Conservation (phyloP, 441 rosid genomes). For the Biscutella laevigata region DNA sequence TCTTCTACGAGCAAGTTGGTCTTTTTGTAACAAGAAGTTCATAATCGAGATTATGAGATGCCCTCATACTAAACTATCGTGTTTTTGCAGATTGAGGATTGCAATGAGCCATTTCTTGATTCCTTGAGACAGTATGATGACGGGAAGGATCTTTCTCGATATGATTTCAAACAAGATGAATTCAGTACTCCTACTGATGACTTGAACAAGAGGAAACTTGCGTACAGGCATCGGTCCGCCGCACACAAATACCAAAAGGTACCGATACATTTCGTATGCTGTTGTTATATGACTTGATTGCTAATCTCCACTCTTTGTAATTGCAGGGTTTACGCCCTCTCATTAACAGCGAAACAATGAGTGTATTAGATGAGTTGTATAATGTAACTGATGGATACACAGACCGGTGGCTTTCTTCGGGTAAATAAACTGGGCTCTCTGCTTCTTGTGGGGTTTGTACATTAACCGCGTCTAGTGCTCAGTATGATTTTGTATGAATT, state of each 20-base stretch:
- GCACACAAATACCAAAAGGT: slow-evolving; percentile 60
- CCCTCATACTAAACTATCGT: background rate
- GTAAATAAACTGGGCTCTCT: slow-evolving; percentile 27
- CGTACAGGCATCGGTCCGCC: slow-evolving; percentile 59
- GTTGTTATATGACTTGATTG: background rate
- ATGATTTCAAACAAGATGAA: slow-evolving; percentile 57
- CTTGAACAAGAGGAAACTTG: slow-evolving; percentile 55
- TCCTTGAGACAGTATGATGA: slow-evolving; percentile 60
- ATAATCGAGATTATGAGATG: background rate
- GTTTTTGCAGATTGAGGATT: slow-evolving; percentile 61
- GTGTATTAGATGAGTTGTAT: slow-evolving; percentile 51
- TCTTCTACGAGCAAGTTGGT: slow-evolving; percentile 77
- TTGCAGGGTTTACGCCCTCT: slow-evolving; percentile 58
- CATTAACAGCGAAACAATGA: slow-evolving; percentile 41
- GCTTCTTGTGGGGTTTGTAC: slow-evolving; percentile 13
- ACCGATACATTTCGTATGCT: background rate
- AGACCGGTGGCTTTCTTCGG: slow-evolving; percentile 80
- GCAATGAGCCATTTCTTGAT: slow-evolving; percentile 68
- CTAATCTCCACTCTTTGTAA: background rate
- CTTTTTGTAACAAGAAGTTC: background rate
- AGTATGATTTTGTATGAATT: slow-evolving; percentile 21
- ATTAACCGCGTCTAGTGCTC: background rate
- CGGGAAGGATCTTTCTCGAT: slow-evolving; percentile 56
- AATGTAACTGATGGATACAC: slow-evolving; percentile 67
- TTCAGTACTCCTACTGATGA: slow-evolving; percentile 49